These are phyloP conservation scores for Entomophthora muscae DNA, from an alignment of 371 early-diverging fungal genomes.

Conservation along the genomic window DNA sequence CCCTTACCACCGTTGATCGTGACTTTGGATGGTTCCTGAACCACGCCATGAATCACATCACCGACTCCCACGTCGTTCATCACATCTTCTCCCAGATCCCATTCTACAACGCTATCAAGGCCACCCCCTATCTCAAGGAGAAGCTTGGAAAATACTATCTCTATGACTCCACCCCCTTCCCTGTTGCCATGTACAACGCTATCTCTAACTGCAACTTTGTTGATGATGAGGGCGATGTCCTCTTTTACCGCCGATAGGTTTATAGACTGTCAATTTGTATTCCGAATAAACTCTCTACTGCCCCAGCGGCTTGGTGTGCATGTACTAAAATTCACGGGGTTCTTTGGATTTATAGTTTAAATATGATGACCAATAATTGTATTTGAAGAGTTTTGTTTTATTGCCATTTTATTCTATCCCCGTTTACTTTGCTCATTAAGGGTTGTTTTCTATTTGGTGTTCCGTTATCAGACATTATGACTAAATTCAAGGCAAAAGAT, in stretches of 20 bases:
- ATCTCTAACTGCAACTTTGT: constrained; percentile 53
- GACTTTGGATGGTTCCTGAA: constrained; percentile 64
- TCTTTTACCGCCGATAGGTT: constrained; percentile 21
- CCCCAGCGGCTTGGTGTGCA: no score
- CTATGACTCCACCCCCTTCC: constrained; percentile 42
- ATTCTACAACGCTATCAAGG: constrained; percentile 73
- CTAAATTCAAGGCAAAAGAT: no score
- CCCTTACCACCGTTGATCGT: constrained; percentile 72
- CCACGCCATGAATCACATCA: constrained; percentile 61
- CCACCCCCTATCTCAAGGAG: constrained; percentile 54
- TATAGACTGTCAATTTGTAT: no score
- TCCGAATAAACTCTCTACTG: no score
- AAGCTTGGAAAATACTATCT: constrained; percentile 57
- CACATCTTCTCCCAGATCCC: constrained; percentile 84
- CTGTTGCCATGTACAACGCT: constrained; percentile 38
- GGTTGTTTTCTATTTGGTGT: no score
- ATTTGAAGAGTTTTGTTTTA: no score
- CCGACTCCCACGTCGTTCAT: constrained; percentile 73
- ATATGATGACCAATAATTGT: no score
- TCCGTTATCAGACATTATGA: no score
- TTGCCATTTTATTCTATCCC: no score
- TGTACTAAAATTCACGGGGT: no score
- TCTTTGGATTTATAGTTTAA: no score
- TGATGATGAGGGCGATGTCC: constrained; percentile 54
- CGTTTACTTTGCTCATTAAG: no score